A percentile compares a stretch with the other conserved stretches of the same genome.
Evolutionary conservation across 192 early-diverging fungal genomes (phyloP).

Genomic region (Coemansia sp.): DNA sequence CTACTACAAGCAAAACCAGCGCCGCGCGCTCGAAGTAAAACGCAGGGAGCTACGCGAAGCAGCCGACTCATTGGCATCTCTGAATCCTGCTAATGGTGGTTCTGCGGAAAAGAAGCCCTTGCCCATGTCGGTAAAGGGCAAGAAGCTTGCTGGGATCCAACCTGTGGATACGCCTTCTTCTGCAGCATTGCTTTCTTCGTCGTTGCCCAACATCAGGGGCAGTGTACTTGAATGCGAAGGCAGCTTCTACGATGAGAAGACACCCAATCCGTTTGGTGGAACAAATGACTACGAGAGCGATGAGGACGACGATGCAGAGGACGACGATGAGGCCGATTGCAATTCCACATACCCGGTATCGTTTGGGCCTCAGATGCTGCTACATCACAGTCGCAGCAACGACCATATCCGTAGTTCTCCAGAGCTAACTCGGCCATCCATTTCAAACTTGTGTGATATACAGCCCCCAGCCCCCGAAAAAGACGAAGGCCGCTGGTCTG

Average conservation of each 20-base stretch:
- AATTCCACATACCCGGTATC: neutral
- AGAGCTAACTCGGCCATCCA: conserved; percentile 15
- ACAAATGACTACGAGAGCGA: conserved; percentile 1
- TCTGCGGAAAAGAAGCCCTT: neutral
- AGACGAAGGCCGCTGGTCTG: neutral
- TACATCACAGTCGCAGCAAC: neutral
- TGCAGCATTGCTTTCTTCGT: neutral
- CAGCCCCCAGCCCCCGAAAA: neutral
- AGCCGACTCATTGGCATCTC: conserved; percentile 16
- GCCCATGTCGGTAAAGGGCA: neutral
- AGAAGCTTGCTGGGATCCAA: neutral
- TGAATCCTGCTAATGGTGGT: neutral
- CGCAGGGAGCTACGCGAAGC: conserved; percentile 43
- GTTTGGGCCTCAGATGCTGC: neutral
- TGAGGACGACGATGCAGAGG: conserved; percentile 17
- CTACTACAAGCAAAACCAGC: conserved; percentile 60
- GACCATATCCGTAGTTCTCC: neutral
- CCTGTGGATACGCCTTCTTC: neutral
- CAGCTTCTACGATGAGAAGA: neutral
- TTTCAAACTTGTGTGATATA: neutral
- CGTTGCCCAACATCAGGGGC: neutral
- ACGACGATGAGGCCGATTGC: neutral
- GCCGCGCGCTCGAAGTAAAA: conserved; percentile 46
- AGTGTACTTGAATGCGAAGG: conserved; percentile 12
- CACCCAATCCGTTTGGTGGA: neutral